Evolutionary conservation across 257 asterid species (phyloP).

Genomic region (Nicotiana sylvestris): DNA sequence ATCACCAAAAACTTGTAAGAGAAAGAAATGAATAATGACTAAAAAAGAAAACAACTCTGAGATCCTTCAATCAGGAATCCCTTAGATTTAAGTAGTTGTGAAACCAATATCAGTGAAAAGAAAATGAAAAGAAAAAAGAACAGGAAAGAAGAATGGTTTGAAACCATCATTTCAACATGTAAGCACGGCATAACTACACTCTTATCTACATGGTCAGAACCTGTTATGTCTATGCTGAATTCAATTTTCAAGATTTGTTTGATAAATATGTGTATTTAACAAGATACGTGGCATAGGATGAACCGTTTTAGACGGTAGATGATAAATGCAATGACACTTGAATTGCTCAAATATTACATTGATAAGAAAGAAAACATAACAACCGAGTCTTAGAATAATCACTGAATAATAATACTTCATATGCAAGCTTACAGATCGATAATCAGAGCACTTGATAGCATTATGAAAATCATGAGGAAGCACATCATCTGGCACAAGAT

Average conservation of each 20-base stretch:
- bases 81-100: neutral
- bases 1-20: conserved; percentile 3
- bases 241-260: neutral
- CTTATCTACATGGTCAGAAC: neutral
- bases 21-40: neutral
- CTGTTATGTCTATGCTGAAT: neutral
- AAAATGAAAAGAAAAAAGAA: neutral
- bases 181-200: neutral
- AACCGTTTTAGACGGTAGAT: neutral
- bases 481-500: conserved; percentile 61
- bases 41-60: neutral
- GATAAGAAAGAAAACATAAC: neutral
- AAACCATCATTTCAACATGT: neutral
- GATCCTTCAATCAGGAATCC: conserved; percentile 1
- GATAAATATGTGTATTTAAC: neutral
- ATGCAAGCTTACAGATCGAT: conserved; percentile 76
- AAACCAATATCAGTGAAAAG: neutral
- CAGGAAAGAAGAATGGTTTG: conserved; percentile 4
- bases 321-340: neutral
- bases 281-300: neutral
- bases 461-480: conserved; percentile 69
- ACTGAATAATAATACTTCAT: neutral
- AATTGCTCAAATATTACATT: neutral
- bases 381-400: neutral
- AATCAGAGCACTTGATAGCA: conserved; percentile 67